These are phyloP conservation scores for Trichoderma gamsii DNA, from an alignment of 495 filamentous ascomycete species.

Conservation along the genomic window DNA sequence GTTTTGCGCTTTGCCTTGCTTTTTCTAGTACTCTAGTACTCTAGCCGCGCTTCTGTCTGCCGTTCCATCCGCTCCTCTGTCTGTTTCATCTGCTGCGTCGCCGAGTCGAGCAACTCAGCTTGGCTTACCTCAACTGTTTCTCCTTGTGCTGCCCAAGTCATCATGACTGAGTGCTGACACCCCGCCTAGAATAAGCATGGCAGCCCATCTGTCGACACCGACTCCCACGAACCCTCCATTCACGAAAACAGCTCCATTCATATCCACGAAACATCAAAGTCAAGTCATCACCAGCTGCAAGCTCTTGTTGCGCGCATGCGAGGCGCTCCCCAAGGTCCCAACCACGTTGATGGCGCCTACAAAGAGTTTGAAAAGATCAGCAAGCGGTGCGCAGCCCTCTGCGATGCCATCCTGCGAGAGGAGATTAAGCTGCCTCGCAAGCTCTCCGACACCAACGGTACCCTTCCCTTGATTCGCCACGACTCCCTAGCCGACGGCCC, in stretches of 20 bases:
- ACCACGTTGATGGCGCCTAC: slow-evolving; percentile 30
- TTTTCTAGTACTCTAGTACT: neutral
- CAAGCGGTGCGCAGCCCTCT: slow-evolving; percentile 24
- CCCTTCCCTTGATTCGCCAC: neutral
- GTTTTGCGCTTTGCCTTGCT: neutral
- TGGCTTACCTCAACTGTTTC: neutral
- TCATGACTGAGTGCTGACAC: neutral
- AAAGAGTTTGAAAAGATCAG: slow-evolving; percentile 27
- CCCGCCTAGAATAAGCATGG: neutral
- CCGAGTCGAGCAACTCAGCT: neutral
- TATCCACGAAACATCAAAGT: slow-evolving; percentile 17
- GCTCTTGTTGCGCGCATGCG: slow-evolving; percentile 24
- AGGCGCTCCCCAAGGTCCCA: slow-evolving; percentile 21
- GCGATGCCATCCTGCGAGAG: slow-evolving; percentile 21
- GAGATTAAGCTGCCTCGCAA: slow-evolving; percentile 12
- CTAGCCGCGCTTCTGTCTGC: neutral
- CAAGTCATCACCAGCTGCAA: slow-evolving; percentile 24
- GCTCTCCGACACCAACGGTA: slow-evolving; percentile 2
- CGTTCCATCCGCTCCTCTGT: neutral
- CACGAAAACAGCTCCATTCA: slow-evolving; percentile 15
- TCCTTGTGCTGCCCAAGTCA: neutral
- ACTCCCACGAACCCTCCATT: slow-evolving; percentile 10
- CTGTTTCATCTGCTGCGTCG: neutral
- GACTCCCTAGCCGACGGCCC: neutral
- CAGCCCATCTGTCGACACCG: neutral